Evolutionary conservation across 2,329 filamentous ascomycete genomes (phyloP).

Genomic region (Aschersonia sp.): DNA sequence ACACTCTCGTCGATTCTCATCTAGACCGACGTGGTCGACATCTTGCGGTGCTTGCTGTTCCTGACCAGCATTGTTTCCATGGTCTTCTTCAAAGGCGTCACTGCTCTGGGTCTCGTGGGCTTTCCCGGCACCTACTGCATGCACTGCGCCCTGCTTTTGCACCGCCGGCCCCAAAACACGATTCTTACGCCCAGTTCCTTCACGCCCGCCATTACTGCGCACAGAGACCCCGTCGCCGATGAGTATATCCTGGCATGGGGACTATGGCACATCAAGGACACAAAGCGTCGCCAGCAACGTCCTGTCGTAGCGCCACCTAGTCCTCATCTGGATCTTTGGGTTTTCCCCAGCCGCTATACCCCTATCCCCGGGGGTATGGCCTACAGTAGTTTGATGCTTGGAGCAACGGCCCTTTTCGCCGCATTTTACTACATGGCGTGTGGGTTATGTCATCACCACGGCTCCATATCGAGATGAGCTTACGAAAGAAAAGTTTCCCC

Average conservation of each 20-base stretch:
- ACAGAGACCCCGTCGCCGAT: constrained; percentile 8
- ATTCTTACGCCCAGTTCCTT: constrained; percentile 11
- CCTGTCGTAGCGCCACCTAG: constrained; percentile 36
- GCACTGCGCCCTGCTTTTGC: constrained; percentile 12
- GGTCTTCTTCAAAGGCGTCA: constrained; percentile 15
- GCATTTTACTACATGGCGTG: constrained; percentile 29
- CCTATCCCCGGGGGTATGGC: constrained; percentile 23
- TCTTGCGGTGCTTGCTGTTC: constrained; percentile 14
- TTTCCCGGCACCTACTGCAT: constrained; percentile 17
- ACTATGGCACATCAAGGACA: constrained; percentile 36
- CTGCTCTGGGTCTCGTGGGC: constrained; percentile 14
- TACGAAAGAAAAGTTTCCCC: no score
- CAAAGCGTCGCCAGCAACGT: constrained; percentile 37
- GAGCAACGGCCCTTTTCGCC: constrained; percentile 25
- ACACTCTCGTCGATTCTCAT: constrained; percentile 14
- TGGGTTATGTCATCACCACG: constrained; percentile 27
- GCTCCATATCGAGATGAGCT: constrained; percentile 21
- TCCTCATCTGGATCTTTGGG: constrained; percentile 41
- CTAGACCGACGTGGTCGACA: constrained; percentile 11
- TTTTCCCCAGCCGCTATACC: constrained; percentile 30
- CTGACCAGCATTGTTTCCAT: constrained; percentile 19
- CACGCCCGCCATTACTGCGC: constrained; percentile 11
- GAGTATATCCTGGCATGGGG: constrained; percentile 30
- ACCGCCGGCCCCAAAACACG: constrained; percentile 13
- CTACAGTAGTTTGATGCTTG: constrained; percentile 30